Base-by-base conservation (phyloP, 164 flowering plant genomes). In the Stephania cephalantha region DNA sequence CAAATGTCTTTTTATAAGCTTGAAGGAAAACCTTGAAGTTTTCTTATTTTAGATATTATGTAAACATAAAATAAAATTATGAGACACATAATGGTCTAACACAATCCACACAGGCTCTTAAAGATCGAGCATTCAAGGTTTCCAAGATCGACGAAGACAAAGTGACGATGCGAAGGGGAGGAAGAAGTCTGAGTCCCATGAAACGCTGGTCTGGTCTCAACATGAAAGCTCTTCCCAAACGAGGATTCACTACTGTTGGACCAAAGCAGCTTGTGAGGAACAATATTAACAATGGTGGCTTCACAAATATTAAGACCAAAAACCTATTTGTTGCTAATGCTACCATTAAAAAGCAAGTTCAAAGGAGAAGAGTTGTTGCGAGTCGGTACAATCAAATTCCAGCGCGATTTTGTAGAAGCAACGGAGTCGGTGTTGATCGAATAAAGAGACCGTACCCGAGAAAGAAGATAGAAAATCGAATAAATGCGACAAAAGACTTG, bases 91-190 rank as follows among this genome's bases (percentile, higher is more conserved):
- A 25, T 25, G 25, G 25, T 25, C 25, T 25, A 25, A 25, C 25
- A 25, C 25, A 25, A 25, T 68, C 83, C 1, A 76, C 69, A 5
- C 79, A 85, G 81, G 82, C 18, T 74, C 86, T 94, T 45, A 84
- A 89, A 79, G 89, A 93, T 0, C 87, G 94, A 75, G 88, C 83
- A 75, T 85, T 83, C 83, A 90, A 88, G 84, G 82, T 90, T 13
- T 79, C 83, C 17, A 94, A 82, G 0, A 84, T 89, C 30, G 89
- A 89, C 46, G 97, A 92, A 76, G 78, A 74, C 69, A 88, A 83
- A 67, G 86, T 73, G 70, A 85, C 78, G 0, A 90, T 79, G 63
- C 84, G 78, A 71, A 86, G 84, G 75, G 89, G 88, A 6, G 84
- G 86, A 76, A 83, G 77, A 69, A 31, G 86, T 72, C 29, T 76